phyloP scores from a whole-genome alignment of 1,139 yeast species.

The Trichomonascaceae sp. region DNA sequence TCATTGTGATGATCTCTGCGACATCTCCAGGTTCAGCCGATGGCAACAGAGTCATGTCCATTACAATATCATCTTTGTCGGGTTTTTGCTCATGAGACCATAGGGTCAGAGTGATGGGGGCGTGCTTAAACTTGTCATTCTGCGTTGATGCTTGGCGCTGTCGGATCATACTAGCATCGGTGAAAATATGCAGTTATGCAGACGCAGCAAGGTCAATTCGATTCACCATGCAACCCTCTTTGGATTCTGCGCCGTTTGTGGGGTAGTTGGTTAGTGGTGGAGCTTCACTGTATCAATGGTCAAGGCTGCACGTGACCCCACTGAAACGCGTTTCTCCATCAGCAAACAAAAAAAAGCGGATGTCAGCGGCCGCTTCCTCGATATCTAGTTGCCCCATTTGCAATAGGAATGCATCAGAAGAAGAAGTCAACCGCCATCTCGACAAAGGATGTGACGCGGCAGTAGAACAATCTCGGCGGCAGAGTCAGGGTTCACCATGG shows the following conservation, averaged over 20 bases:
- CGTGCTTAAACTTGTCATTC: too few species aligned
- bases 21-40: constrained; percentile 57
- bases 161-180: too few species aligned
- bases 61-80: constrained; percentile 44
- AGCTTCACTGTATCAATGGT: too few species aligned
- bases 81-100: constrained; percentile 60
- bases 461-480: too few species aligned
- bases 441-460: constrained; percentile 29
- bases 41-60: constrained; percentile 49
- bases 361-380: neutral
- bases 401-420: constrained; percentile 19
- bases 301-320: too few species aligned
- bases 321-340: too few species aligned
- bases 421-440: constrained; percentile 25
- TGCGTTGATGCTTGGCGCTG: too few species aligned
- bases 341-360: neutral
- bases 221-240: too few species aligned
- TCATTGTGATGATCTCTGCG: constrained; percentile 44
- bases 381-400: constrained; percentile 26
- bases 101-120: constrained; percentile 13
- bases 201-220: too few species aligned
- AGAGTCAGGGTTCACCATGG: constrained; percentile 4
- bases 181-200: too few species aligned
- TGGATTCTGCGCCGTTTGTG: too few species aligned
- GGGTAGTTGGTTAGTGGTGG: too few species aligned